Percentiles rank a stretch among this genome's conserved stretches.
These are phyloP conservation scores for Plasmodium fragile DNA, from an alignment of 169 alveolate species.

Conservation along the genomic window DNA sequence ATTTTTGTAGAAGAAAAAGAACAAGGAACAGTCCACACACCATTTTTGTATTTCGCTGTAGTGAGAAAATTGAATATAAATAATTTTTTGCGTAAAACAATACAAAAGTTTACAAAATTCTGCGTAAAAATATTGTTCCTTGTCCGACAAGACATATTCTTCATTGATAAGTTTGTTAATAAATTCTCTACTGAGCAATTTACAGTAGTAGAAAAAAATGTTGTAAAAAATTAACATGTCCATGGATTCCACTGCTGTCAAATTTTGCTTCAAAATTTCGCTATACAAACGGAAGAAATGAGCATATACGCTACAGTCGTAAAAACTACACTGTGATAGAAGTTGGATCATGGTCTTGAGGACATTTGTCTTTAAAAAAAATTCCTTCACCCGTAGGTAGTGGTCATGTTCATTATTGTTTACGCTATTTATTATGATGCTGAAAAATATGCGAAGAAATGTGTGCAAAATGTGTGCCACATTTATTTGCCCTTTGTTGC, in stretches of 20 bases:
- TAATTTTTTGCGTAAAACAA: conserved; percentile 73
- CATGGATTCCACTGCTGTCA: conserved; percentile 69
- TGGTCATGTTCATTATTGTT: conserved; percentile 34
- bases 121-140: conserved; percentile 66
- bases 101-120: conserved; percentile 44
- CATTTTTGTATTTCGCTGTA: conserved; percentile 76
- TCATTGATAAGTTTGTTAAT: conserved; percentile 21
- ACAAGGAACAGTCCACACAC: conserved; percentile 75
- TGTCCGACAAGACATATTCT: conserved; percentile 40
- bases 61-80: conserved; percentile 75
- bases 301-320: conserved; percentile 74
- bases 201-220: conserved; percentile 58
- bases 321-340: conserved; percentile 60
- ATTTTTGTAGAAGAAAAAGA: conserved; percentile 67
- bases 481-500: conserved; percentile 56
- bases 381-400: conserved; percentile 19
- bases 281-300: conserved; percentile 72
- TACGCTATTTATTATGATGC: conserved; percentile 39
- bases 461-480: conserved; percentile 48
- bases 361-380: conserved; percentile 25
- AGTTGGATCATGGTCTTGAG: conserved; percentile 27
- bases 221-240: conserved; percentile 70
- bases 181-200: conserved; percentile 55
- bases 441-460: conserved; percentile 39
- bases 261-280: conserved; percentile 50